Base-by-base conservation (phyloP, 2,329 filamentous ascomycete genomes). In the Ophiosphaerella korrae region DNA sequence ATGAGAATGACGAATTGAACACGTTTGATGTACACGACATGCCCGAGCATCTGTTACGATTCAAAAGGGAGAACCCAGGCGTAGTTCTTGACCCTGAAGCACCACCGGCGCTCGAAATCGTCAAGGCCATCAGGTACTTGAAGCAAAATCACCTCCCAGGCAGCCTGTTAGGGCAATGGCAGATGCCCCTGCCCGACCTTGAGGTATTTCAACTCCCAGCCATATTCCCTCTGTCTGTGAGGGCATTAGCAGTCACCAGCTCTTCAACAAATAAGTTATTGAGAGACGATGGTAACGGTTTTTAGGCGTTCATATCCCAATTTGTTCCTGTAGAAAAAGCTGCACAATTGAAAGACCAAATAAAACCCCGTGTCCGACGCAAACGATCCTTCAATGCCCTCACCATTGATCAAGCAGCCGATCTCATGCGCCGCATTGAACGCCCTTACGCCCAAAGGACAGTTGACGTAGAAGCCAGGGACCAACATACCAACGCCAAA, bases 101-200 rank as follows among this genome's bases (percentile, higher is more conserved):
- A 13, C 60, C 63, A 4, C 53, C 55, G 3, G 45, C 43, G 2
- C 2, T 6, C 3, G 57, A 52, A 9, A 21, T 62, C 1, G 44
- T 55, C 11, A 44, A 39, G 16, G 64, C 64, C 3, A 52, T 60
- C 9, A 40, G 42, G 5, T 67, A 49, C 34, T 32, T 66, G 38
- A 54, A 35, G 21, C 57, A 66, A 31, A 45, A 61, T 7, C 39
- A 47, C 32, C 52, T 67, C 29, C 63, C 62, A 3, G 50, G 34
- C 3, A 53, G 48, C 26, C 48, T 64, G 35, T 29, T 64, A 12
- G 55, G 52, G 5, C 49, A 58, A 35, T 62, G 53, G 50, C 47
- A 54, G 39, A 32, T 42, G 32, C 40, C 47, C 3, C 18, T 58
- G 21, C 57, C 55, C 13, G 21, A 47, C 32, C 12, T 46, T 13